A percentile compares a stretch with the other conserved stretches of the same genome.
phyloP scores from a whole-genome alignment of 179 eudicot genomes.

The Beta corolliflora region DNA sequence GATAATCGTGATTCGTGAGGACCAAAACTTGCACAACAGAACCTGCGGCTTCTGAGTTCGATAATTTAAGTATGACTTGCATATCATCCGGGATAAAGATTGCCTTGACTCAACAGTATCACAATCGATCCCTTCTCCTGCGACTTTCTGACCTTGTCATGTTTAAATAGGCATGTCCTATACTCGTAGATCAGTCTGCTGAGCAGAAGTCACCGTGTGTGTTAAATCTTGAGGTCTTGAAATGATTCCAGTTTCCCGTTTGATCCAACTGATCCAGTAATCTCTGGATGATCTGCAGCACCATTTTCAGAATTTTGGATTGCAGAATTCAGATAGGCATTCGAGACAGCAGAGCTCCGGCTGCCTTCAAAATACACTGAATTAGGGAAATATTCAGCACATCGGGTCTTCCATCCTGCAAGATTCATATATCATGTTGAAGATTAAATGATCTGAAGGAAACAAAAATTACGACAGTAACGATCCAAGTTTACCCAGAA shows the following conservation, averaged over 20 bases:
- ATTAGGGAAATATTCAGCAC: slow-evolving; percentile 79
- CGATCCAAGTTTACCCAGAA: background rate
- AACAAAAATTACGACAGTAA: background rate
- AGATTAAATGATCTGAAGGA: background rate
- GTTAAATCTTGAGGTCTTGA: slow-evolving; percentile 56
- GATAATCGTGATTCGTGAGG: slow-evolving; percentile 14
- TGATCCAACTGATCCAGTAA: slow-evolving; percentile 29
- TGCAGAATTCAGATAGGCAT: slow-evolving; percentile 38
- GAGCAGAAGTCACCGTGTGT: background rate
- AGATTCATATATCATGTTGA: background rate
- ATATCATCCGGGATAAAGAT: background rate
- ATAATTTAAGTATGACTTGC: slow-evolving; percentile 15
- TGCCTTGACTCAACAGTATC: background rate
- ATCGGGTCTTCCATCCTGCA: slow-evolving; percentile 80
- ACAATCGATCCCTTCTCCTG: background rate
- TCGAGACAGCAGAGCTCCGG: slow-evolving; percentile 59
- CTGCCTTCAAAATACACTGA: slow-evolving; percentile 82
- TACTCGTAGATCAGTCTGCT: slow-evolving; percentile 22
- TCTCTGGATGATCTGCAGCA: slow-evolving; percentile 27
- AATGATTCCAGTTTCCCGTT: slow-evolving; percentile 66
- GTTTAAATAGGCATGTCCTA: slow-evolving; percentile 17
- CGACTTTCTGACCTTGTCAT: slow-evolving; percentile 10
- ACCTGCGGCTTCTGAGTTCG: slow-evolving; percentile 6
- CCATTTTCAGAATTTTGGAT: slow-evolving; percentile 49
- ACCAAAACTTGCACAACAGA: slow-evolving; percentile 20